These are phyloP conservation scores for Nakaseomyces delphensis DNA, from an alignment of 1,139 yeast genomes.

Conservation along the genomic window DNA sequence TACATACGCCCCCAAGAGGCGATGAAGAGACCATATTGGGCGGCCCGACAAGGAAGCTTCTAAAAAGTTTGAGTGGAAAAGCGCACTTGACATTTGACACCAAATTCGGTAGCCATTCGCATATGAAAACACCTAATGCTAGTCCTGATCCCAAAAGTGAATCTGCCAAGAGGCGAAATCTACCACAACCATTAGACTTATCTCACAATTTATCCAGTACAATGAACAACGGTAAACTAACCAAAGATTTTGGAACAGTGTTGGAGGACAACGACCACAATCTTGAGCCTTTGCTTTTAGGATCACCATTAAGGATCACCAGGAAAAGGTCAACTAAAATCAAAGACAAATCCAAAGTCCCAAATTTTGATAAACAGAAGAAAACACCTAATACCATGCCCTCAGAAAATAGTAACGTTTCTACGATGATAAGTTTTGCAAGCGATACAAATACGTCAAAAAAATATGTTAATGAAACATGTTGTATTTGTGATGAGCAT, in stretches of 20 bases:
- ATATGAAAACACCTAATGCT: slow-evolving; percentile 1
- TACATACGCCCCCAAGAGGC: slow-evolving; percentile 30
- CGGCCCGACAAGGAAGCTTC: slow-evolving; percentile 18
- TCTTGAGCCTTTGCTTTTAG: neutral
- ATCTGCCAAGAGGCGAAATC: slow-evolving; percentile 9
- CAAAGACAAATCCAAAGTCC: neutral
- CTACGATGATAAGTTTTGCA: slow-evolving; percentile 7
- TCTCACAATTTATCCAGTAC: slow-evolving; percentile 7
- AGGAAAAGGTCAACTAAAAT: slow-evolving; percentile 20
- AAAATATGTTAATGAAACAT: slow-evolving; percentile 23
- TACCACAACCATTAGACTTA: slow-evolving; percentile 22
- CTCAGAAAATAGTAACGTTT: slow-evolving; percentile 11
- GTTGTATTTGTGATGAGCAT: slow-evolving; percentile 34
- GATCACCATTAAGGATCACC: neutral
- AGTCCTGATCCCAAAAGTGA: neutral
- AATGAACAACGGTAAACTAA: neutral
- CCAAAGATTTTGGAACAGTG: neutral
- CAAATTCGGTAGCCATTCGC: neutral
- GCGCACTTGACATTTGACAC: slow-evolving; percentile 8
- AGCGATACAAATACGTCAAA: slow-evolving; percentile 15
- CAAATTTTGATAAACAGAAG: neutral
- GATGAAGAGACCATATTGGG: slow-evolving; percentile 15
- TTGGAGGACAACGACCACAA: neutral
- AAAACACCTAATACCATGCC: slow-evolving; percentile 4
- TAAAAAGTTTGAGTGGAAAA: slow-evolving; percentile 24